These are phyloP conservation scores for Takakia lepidozioides DNA, from an alignment of 225 moss, liverwort and hornwort species.

Conservation along the genomic window DNA sequence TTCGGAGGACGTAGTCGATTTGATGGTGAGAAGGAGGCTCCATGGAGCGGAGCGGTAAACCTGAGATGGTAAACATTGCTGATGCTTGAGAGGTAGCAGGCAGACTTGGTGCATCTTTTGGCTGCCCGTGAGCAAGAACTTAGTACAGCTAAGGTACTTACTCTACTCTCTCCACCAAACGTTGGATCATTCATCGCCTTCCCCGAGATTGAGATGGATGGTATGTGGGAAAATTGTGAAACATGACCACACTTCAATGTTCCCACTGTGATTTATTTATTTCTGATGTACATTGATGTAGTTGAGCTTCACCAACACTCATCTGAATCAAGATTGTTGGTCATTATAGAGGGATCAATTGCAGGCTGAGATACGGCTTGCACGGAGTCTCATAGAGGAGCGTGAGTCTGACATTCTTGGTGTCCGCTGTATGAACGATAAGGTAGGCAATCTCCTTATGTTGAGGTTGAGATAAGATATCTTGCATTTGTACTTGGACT, in stretches of 20 bases:
- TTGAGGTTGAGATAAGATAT: neutral
- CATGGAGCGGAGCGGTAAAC: too few relatives aligned
- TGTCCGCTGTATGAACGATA: slow-evolving; percentile 64
- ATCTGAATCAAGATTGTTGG: too few relatives aligned
- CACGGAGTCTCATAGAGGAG: slow-evolving; percentile 69
- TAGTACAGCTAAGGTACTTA: slow-evolving; percentile 87
- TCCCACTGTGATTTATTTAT: too few relatives aligned
- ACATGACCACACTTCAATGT: too few relatives aligned
- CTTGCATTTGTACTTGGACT: neutral
- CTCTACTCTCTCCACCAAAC: too few relatives aligned
- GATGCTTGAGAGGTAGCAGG: slow-evolving; percentile 31
- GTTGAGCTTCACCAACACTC: neutral
- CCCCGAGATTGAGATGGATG: too few relatives aligned
- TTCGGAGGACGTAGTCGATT: too few relatives aligned
- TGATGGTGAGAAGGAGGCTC: too few relatives aligned
- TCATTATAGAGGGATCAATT: slow-evolving; percentile 80
- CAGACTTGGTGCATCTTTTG: slow-evolving; percentile 82
- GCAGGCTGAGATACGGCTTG: slow-evolving; percentile 68
- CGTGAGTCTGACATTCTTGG: slow-evolving; percentile 76
- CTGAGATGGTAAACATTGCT: too few relatives aligned
- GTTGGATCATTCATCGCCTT: too few relatives aligned
- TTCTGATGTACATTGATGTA: too few relatives aligned
- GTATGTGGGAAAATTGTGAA: too few relatives aligned
- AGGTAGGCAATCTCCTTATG: slow-evolving; percentile 22
- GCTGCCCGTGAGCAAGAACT: slow-evolving; percentile 93